Conservation (phyloP, 495 filamentous ascomycete genomes). For the Pseudevernia furfuracea region DNA sequence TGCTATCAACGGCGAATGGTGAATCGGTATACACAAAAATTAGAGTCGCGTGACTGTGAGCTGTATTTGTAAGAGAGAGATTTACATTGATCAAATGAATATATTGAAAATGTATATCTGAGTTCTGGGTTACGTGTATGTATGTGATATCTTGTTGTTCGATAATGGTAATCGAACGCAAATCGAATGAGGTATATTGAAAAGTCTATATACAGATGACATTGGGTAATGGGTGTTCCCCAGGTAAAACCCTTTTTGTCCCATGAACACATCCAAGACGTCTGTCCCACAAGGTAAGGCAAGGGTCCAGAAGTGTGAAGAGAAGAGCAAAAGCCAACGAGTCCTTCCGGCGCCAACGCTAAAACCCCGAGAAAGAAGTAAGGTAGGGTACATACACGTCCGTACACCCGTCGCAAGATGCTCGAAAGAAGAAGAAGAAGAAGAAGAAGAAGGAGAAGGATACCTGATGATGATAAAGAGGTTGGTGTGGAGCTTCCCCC, state of each 20-base stretch:
- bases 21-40: background rate
- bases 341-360: conserved; percentile 10
- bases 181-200: background rate
- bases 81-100: background rate
- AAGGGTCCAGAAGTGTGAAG: no score
- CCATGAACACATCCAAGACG: background rate
- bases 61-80: background rate
- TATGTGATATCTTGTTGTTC: background rate
- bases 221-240: no score
- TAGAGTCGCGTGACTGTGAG: background rate
- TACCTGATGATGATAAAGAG: no score
- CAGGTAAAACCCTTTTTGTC: no score
- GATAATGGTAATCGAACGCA: background rate
- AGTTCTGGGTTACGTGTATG: background rate
- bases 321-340: background rate
- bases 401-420: background rate
- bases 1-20: background rate
- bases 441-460: no score
- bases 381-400: background rate
- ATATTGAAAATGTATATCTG: background rate
- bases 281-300: no score
- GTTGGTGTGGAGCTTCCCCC: no score
- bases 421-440: background rate
- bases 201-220: background rate
- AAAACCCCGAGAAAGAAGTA: no score